Conservation (phyloP, 768 basidiomycete genomes). For the Mycena pura region DNA sequence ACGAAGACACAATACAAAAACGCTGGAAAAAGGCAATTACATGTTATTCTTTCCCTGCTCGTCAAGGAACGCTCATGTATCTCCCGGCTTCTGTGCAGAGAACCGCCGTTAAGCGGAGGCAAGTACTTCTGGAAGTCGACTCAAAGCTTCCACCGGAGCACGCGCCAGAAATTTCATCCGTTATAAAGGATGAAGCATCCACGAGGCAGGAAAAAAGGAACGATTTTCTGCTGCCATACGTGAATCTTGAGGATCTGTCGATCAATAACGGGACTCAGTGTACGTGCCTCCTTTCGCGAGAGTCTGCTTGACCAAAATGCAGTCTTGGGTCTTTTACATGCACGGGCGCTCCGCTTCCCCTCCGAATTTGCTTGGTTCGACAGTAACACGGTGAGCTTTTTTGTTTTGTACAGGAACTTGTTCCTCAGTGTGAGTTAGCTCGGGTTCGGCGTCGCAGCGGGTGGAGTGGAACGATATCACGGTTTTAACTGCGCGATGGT, state of each 20-base stretch:
- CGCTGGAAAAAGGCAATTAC: conserved; percentile 18
- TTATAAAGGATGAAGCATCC: not conserved
- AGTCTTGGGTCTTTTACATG: conserved; percentile 15
- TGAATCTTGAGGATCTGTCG: conserved; percentile 17
- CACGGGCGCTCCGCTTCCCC: not conserved
- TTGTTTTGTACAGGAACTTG: too few species aligned
- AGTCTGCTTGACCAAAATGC: not conserved
- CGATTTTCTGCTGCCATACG: conserved; percentile 6
- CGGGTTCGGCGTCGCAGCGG: conserved; percentile 2
- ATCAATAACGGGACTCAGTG: conserved; percentile 15
- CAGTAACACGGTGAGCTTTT: not conserved
- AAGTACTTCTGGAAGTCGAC: too few species aligned
- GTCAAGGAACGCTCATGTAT: too few species aligned
- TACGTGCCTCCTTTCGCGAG: not conserved
- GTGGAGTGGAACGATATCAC: conserved; percentile 1
- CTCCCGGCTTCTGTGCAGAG: too few species aligned
- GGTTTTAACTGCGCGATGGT: conserved; percentile 9
- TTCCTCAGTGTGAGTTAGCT: not conserved
- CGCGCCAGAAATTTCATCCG: conserved; percentile 10
- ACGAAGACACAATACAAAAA: conserved; percentile 12
- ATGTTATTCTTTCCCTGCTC: not conserved
- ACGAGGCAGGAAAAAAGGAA: not conserved
- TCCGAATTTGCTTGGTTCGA: conserved; percentile 12
- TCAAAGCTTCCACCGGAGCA: conserved; percentile 3
- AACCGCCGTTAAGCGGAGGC: too few species aligned